Evolutionary conservation across 192 early-diverging fungal species (phyloP).

Genomic region (Chytriomyces sp.): DNA sequence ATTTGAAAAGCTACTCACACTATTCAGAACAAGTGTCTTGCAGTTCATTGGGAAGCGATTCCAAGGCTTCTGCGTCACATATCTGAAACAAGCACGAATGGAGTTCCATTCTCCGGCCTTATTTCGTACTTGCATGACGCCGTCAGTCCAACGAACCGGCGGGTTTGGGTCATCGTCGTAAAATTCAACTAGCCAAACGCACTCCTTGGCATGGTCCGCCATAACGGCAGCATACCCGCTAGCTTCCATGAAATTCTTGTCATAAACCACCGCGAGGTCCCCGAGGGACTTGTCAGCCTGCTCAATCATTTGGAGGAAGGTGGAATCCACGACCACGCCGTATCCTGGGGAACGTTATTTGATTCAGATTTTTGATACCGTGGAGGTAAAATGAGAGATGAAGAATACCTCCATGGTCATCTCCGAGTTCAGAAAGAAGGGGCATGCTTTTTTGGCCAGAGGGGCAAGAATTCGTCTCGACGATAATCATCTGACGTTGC

Average conservation of each 20-base stretch:
- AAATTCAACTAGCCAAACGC: constrained; percentile 79
- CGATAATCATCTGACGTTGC: constrained; percentile 88
- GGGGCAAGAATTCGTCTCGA: constrained; percentile 90
- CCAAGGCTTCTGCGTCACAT: constrained; percentile 89
- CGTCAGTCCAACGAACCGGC: constrained; percentile 76
- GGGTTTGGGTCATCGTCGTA: constrained; percentile 70
- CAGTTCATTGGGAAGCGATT: constrained; percentile 76
- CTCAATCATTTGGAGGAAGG: constrained; percentile 72
- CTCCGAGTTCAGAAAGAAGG: constrained; percentile 70
- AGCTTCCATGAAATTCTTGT: constrained; percentile 89
- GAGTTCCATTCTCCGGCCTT: constrained; percentile 69
- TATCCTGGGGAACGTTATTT: constrained; percentile 90
- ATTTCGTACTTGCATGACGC: constrained; percentile 70
- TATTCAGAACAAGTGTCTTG: constrained; percentile 77
- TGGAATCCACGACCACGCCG: constrained; percentile 74
- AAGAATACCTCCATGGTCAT: constrained; percentile 60
- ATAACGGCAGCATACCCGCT: constrained; percentile 80
- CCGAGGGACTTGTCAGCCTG: constrained; percentile 64
- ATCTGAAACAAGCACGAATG: constrained; percentile 83
- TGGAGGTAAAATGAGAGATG: constrained; percentile 66
- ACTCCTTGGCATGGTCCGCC: constrained; percentile 75
- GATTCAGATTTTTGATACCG: constrained; percentile 63
- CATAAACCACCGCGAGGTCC: constrained; percentile 80
- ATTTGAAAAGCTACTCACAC: constrained; percentile 19
- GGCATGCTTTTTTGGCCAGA: constrained; percentile 93